phyloP scores from a whole-genome alignment of 23 red algal genomes.

The Agarophyton chilense region DNA sequence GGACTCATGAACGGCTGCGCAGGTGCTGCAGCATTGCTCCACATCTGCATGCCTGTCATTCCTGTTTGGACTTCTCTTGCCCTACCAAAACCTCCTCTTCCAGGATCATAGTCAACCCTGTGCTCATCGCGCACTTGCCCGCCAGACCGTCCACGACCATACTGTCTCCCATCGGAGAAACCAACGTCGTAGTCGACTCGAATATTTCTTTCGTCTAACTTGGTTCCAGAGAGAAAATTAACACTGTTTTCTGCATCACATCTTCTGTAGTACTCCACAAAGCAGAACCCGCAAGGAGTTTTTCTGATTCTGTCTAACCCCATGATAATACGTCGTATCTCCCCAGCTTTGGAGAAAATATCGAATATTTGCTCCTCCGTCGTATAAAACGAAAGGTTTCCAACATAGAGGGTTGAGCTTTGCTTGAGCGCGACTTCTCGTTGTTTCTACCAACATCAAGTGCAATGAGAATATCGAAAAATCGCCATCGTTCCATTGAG shows the following conservation, averaged over 20 bases:
- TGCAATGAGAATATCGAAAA: background rate
- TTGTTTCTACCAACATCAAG: slow-evolving; percentile 29
- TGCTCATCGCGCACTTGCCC: slow-evolving; percentile 90
- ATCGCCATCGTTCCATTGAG: background rate
- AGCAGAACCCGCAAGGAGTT: slow-evolving; percentile 99
- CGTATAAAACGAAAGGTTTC: slow-evolving; percentile 95
- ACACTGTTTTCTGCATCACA: slow-evolving; percentile 74
- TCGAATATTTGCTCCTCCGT: slow-evolving; percentile 94
- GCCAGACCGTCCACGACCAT: slow-evolving; percentile 86
- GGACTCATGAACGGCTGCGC: background rate
- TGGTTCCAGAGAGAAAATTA: slow-evolving; percentile 61
- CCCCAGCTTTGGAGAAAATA: slow-evolving; percentile 79
- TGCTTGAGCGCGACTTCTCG: slow-evolving; percentile 52
- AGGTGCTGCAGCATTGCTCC: slow-evolving; percentile 25
- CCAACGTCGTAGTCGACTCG: slow-evolving; percentile 91
- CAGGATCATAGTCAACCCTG: slow-evolving; percentile 81
- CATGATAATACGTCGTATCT: slow-evolving; percentile 96
- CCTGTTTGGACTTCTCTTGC: slow-evolving; percentile 6
- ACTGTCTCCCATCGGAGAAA: slow-evolving; percentile 86
- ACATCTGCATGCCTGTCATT: slow-evolving; percentile 72
- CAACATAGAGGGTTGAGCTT: slow-evolving; percentile 86
- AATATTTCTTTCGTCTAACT: slow-evolving; percentile 88
- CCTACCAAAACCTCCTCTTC: slow-evolving; percentile 85
- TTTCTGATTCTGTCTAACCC: slow-evolving; percentile 89
- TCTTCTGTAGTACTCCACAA: slow-evolving; percentile 91